These are phyloP conservation scores for Talaromyces borbonicus DNA, from an alignment of 495 filamentous ascomycete genomes.

Conservation along the genomic window DNA sequence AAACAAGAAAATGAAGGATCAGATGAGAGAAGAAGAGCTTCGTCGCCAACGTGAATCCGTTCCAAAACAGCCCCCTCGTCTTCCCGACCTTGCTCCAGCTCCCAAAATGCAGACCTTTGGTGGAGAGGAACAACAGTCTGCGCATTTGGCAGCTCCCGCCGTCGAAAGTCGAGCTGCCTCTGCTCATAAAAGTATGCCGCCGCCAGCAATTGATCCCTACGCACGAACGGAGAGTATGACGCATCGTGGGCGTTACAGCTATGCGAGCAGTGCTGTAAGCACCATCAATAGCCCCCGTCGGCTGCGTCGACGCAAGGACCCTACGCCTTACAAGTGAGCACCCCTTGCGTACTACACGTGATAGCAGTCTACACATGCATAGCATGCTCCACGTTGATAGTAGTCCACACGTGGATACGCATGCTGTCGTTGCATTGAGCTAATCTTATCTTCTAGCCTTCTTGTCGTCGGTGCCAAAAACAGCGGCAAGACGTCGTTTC, in stretches of 20 bases:
- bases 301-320: slow-evolving; percentile 89
- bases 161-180: slow-evolving; percentile 27
- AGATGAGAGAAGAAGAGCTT: slow-evolving; percentile 54
- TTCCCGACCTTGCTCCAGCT: slow-evolving; percentile 64
- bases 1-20: slow-evolving; percentile 55
- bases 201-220: slow-evolving; percentile 58
- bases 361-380: too few species aligned
- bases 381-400: neutral
- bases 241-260: slow-evolving; percentile 91
- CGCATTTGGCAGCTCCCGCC: slow-evolving; percentile 52
- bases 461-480: slow-evolving; percentile 82
- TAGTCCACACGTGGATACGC: neutral
- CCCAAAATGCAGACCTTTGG: slow-evolving; percentile 63
- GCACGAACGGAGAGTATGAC: slow-evolving; percentile 89
- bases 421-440: neutral
- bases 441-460: slow-evolving; percentile 47
- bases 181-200: slow-evolving; percentile 20
- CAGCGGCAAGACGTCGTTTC: slow-evolving; percentile 92
- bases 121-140: slow-evolving; percentile 56
- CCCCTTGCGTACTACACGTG: slow-evolving; percentile 5
- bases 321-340: slow-evolving; percentile 98
- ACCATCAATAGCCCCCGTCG: slow-evolving; percentile 90
- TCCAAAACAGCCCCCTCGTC: slow-evolving; percentile 62
- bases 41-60: slow-evolving; percentile 58
- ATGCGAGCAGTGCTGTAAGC: slow-evolving; percentile 85